These are phyloP conservation scores for Collybiopsis confluens DNA, from an alignment of 768 basidiomycete species.

Conservation along the genomic window DNA sequence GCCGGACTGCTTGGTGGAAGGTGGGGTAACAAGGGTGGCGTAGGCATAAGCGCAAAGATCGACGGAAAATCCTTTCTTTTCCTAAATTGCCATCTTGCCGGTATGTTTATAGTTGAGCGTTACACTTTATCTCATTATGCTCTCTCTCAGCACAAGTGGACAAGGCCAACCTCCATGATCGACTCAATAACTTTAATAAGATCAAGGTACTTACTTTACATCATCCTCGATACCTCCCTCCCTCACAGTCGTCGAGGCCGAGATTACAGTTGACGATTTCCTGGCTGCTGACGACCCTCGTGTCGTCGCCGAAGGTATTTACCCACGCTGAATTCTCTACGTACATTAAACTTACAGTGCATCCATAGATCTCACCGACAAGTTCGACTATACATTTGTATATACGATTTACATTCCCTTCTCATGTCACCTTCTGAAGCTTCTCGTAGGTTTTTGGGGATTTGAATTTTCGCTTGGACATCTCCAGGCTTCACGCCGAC, in stretches of 20 bases:
- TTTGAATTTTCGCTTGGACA: slow-evolving; percentile 86
- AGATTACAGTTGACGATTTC: slow-evolving; percentile 77
- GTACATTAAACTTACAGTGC: slow-evolving; percentile 8
- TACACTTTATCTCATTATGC: background rate
- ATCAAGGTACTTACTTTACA: slow-evolving; percentile 58
- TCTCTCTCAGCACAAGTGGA: slow-evolving; percentile 63
- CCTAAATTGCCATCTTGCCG: slow-evolving; percentile 88
- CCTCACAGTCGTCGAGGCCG: slow-evolving; percentile 39
- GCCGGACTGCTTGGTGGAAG: slow-evolving; percentile 88
- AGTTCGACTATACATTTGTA: slow-evolving; percentile 80
- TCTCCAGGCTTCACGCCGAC: slow-evolving; percentile 89
- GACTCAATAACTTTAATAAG: slow-evolving; percentile 83
- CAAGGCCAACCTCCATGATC: slow-evolving; percentile 52
- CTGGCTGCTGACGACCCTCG: slow-evolving; percentile 61
- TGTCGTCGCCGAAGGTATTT: slow-evolving; percentile 62
- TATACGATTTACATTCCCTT: too few relatives aligned
- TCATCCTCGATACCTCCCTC: background rate
- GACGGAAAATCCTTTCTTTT: slow-evolving; percentile 83
- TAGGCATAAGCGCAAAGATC: slow-evolving; percentile 85
- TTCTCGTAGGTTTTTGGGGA: slow-evolving; percentile 55
- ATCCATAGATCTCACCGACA: slow-evolving; percentile 70
- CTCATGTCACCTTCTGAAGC: slow-evolving; percentile 20
- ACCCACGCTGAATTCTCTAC: slow-evolving; percentile 6
- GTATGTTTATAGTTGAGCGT: slow-evolving; percentile 27
- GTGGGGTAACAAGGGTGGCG: slow-evolving; percentile 90